Evolutionary conservation across 2,329 filamentous ascomycete species (phyloP), one percentile per base, ranked within the genome.

Genomic region (Aspergillus felis): DNA sequence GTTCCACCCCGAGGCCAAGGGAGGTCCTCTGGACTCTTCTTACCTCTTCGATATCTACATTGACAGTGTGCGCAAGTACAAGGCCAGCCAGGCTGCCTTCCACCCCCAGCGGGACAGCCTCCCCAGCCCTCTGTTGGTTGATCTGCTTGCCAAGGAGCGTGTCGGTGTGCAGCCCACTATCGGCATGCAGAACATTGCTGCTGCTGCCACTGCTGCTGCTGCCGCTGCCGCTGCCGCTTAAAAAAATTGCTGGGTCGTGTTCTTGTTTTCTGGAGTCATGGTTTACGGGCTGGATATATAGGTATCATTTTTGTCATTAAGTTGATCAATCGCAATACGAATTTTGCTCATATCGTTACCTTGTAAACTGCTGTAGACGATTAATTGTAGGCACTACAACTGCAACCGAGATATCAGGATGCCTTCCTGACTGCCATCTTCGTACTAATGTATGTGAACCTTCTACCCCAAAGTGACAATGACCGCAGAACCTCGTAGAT

Each of bases 1-100:
- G 78, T 99, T 99, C 87, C 94, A 99, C 74, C 94, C 94, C 17
- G 94, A 99, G 79, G 94, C 94, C 66, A 96, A 96, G 83, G 94
- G 94, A 60, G 94, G 94, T 55, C 94, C 94, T 55, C 89, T 96
- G 78, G 94, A 99, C 81, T 95, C 91, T 63, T 87, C 91, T 2
- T 97, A 96, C 79, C 84, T 99, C 59, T 99, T 99, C 71, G 94
- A 99, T 78, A 91, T 91, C 81, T 99, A 97, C 79, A 81, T 97
- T 49, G 87, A 96, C 74, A 93, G 89, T 69, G 92, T 97, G 38
- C 83, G 87, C 74, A 85, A 89, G 72, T 96, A 93, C 85, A 97
- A 96, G 87, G 84, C 88, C 68, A 87, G 83, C 74, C 88, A 95
- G 77, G 80, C 84, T 54, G 83, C 88, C 56, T 90, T 87, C 68